These are phyloP conservation scores for Ogataea philodendri DNA, from an alignment of 805 yeast species.

Conservation along the genomic window DNA sequence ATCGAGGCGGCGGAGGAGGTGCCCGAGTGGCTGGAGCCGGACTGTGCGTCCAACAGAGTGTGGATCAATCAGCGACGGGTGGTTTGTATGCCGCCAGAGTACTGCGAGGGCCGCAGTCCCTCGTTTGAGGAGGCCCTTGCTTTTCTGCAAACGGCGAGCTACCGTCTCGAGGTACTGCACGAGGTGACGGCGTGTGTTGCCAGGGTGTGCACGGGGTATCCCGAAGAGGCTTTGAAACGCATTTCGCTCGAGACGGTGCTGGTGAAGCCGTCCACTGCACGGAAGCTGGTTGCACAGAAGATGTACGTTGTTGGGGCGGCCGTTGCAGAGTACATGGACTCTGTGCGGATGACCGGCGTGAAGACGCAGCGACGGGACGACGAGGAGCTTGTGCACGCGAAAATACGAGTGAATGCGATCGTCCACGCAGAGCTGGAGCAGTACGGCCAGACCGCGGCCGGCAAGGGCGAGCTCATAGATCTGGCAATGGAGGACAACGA, in stretches of 20 bases:
- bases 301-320: constrained; percentile 18
- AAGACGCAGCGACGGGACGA: not conserved
- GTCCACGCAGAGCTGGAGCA: constrained; percentile 11
- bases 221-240: constrained; percentile 30
- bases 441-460: constrained; percentile 1
- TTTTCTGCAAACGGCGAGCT: constrained; percentile 39
- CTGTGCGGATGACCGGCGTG: constrained; percentile 2
- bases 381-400: constrained; percentile 6
- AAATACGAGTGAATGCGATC: constrained; percentile 13
- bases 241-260: constrained; percentile 22
- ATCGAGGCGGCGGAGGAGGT: constrained; percentile 47
- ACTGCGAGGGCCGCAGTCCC: constrained; percentile 35
- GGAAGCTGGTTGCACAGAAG: constrained; percentile 12
- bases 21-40: constrained; percentile 48
- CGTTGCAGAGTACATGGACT: constrained; percentile 7
- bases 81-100: constrained; percentile 40
- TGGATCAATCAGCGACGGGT: constrained; percentile 49
- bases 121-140: constrained; percentile 39
- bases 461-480: constrained; percentile 8
- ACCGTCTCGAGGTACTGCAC: constrained; percentile 27
- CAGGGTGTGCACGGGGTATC: constrained; percentile 27
- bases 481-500: constrained; percentile 5
- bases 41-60: constrained; percentile 46
- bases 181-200: constrained; percentile 24
- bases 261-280: constrained; percentile 18